Evolutionary conservation across 2,329 filamentous ascomycete species (phyloP), one percentile per base, ranked within the genome.

Genomic region (Verruconis gallopava): DNA sequence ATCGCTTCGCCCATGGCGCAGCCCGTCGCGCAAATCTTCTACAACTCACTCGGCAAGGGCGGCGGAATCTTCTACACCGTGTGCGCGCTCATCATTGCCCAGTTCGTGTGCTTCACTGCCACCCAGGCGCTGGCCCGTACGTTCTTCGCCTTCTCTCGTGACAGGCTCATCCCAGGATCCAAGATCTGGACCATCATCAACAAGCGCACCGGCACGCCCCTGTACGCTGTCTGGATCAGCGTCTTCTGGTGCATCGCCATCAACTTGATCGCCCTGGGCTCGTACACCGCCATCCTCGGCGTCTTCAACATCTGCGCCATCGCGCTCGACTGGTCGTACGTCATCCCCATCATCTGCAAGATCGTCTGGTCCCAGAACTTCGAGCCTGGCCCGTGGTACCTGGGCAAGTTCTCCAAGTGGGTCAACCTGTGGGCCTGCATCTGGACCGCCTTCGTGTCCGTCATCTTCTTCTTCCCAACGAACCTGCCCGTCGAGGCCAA

Each of bases 281-380:
- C 66, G 20, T 71, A 72, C 52, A 65, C 67, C 20, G 67, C 68
- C 44, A 72, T 73, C 46, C 48, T 59, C 3, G 70, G 67, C 45
- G 66, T 73, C 39, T 73, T 73, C 60, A 72, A 71, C 52, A 56
- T 71, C 34, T 71, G 66, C 50, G 68, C 70, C 46, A 73, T 73
- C 47, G 67, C 69, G 22, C 61, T 73, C 19, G 68, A 73, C 50
- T 69, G 68, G 66, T 67, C 62, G 39, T 75, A 75, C 58, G 67
- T 66, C 55, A 73, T 75, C 45, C 71, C 71, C 20, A 72, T 75
- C 49, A 56, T 80, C 15, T 82, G 81, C 64, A 78, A 79, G 66
- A 65, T 70, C 21, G 80, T 81, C 64, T 81, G 81, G 47, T 76
- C 77, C 12, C 43, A 44, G 18, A n/a, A n/a, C n/a, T 75, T 48